Evolutionary conservation across 345 rosid species (phyloP), one percentile per base, ranked within the genome.

Genomic region (Arabis alpina): DNA sequence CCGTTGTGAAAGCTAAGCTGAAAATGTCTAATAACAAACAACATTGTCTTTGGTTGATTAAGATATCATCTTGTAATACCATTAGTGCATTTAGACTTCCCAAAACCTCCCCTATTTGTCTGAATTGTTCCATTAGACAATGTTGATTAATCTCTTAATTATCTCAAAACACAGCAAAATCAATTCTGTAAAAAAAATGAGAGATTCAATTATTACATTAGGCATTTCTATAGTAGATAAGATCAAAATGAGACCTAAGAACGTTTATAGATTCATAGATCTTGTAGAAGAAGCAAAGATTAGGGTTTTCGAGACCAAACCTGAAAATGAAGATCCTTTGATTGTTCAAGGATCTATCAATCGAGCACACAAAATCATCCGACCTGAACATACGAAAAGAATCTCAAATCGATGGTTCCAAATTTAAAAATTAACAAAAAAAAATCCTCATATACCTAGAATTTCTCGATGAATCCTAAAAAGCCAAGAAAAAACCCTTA

Each of bases 51-150:
- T 72, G 76, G 74, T 93, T 93, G 87, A 93, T 83, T 36, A 63
- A 87, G 28, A 84, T 82, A 3, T 88, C 91, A 15, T 94, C 97
- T 77, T 82, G 89, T 77, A 94, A 70, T 55, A 89, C 90, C 96
- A 88, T 88, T 3, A 88, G 77, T 40, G 97, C 97, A 50, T 77
- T 85, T 75, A 94, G 75, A 76, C 99, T 89, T 67, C 99, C 99
- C 10, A 94, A 52, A 39, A 87, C 96, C 81, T 89, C 96, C 4
- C 97, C 97, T 3, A 91, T 80, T 60, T 89, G 98, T 82, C 98
- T 80, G 80, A 94, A 91, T 61, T 83, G 96, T 62, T 85, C 93
- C 98, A 90, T 86, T 15, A 7, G 54, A 60, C 52, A 39, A 40
- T 61, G 6, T 23, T 62, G 11, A 14, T n/a, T 1, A 6, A 36